Evolutionary conservation across 768 basidiomycete species (phyloP).

Genomic region (Hericium erinaceus): DNA sequence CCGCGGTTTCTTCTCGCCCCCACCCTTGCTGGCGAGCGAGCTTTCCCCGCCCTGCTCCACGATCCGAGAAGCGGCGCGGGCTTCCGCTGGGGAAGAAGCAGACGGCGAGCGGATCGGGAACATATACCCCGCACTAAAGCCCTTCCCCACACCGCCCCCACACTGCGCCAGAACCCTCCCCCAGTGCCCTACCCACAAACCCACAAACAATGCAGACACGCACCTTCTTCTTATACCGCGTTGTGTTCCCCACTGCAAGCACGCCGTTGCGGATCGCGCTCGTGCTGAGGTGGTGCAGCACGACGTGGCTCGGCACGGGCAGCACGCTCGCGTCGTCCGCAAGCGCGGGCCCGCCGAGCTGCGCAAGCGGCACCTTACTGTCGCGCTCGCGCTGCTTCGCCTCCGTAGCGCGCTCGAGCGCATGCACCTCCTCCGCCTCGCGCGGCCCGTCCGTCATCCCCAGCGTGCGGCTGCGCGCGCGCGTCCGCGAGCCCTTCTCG

Average conservation of each 20-base stretch:
- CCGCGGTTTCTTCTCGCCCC: not conserved
- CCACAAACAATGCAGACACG: slow-evolving; percentile 13
- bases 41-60: no score
- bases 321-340: slow-evolving; percentile 86
- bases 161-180: not conserved
- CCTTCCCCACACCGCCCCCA: not conserved
- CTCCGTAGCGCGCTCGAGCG: not conserved
- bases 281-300: slow-evolving; percentile 89
- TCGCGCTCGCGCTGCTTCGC: slow-evolving; percentile 22
- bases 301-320: slow-evolving; percentile 89
- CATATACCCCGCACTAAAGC: not conserved
- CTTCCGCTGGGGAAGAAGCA: no score
- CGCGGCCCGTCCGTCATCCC: not conserved
- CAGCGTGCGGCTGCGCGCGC: not conserved
- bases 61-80: no score
- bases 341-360: slow-evolving; percentile 27
- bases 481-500: slow-evolving; percentile 3
- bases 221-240: slow-evolving; percentile 87
- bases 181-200: not conserved
- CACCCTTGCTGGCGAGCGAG: no score
- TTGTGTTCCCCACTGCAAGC: slow-evolving; percentile 86
- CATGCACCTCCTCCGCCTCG: slow-evolving; percentile 5
- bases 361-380: slow-evolving; percentile 15
- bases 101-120: no score
- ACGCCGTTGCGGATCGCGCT: slow-evolving; percentile 93